phyloP scores from a whole-genome alignment of 2,329 filamentous ascomycete species.

The Trichoderma hamatum region DNA sequence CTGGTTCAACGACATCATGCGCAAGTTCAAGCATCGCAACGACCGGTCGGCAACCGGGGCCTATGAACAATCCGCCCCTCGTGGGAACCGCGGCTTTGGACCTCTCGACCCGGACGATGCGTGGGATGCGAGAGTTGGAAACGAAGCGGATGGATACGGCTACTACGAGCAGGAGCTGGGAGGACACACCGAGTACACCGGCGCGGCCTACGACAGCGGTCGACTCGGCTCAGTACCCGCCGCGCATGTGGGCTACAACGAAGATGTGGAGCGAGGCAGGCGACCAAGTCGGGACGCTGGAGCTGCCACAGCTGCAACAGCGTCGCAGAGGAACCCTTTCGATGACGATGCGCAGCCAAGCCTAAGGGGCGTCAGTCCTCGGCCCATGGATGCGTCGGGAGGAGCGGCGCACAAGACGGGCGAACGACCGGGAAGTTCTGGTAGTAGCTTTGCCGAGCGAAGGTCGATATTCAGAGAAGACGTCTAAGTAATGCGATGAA shows the following conservation, averaged over 20 bases:
- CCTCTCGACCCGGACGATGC: slow-evolving; percentile 80
- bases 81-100: slow-evolving; percentile 61
- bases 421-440: slow-evolving; percentile 42
- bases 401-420: slow-evolving; percentile 34
- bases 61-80: slow-evolving; percentile 65
- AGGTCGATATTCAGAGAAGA: slow-evolving; percentile 72
- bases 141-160: slow-evolving; percentile 68
- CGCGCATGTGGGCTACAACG: slow-evolving; percentile 34
- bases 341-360: slow-evolving; percentile 68
- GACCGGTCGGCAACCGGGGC: slow-evolving; percentile 69
- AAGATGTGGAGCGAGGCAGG: slow-evolving; percentile 46
- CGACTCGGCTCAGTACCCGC: slow-evolving; percentile 47
- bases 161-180: slow-evolving; percentile 76
- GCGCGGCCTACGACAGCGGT: slow-evolving; percentile 51
- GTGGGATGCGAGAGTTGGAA: slow-evolving; percentile 79
- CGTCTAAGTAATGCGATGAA: slow-evolving; percentile 42
- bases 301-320: slow-evolving; percentile 32
- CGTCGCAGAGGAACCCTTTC: slow-evolving; percentile 63
- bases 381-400: slow-evolving; percentile 64
- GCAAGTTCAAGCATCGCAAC: slow-evolving; percentile 65
- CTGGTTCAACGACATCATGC: slow-evolving; percentile 71
- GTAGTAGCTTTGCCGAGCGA: slow-evolving; percentile 68
- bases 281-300: slow-evolving; percentile 49
- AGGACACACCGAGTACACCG: slow-evolving; percentile 40
- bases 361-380: slow-evolving; percentile 72